A percentile compares a stretch with the other conserved stretches of the same genome.
These are phyloP conservation scores for Eucalyptus dawsonii DNA, from an alignment of 345 rosid genomes.

Conservation along the genomic window DNA sequence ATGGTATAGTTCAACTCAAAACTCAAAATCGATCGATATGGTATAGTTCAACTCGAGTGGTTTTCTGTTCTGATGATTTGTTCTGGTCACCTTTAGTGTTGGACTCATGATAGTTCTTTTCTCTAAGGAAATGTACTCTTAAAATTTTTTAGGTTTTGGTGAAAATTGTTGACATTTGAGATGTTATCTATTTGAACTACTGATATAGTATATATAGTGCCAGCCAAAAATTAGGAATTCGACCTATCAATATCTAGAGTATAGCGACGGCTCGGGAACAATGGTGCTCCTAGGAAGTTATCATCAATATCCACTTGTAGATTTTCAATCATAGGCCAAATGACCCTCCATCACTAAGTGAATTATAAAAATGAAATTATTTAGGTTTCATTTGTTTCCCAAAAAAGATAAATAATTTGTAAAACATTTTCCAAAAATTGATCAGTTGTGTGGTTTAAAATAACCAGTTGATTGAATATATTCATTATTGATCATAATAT, in stretches of 20 bases:
- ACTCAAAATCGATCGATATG: too few species aligned
- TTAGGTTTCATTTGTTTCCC: not conserved
- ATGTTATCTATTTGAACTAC: not conserved
- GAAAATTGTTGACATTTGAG: not conserved
- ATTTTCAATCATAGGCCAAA: not conserved
- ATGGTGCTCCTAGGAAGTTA: not conserved
- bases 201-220: not conserved
- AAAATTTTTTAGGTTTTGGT: not conserved
- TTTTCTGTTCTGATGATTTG: rapidly evolving
- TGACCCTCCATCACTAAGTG: not conserved
- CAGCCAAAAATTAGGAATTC: not conserved
- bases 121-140: not conserved
- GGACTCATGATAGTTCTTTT: not conserved
- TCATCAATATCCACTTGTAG: not conserved
- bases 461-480: too few species aligned
- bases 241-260: not conserved
- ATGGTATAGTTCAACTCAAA: too few species aligned
- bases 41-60: too few species aligned
- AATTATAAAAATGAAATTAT: not conserved
- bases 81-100: not conserved
- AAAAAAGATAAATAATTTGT: too few species aligned
- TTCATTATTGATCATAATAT: too few species aligned
- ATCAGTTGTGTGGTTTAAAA: too few species aligned
- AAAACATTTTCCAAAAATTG: rapidly evolving
- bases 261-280: not conserved